Conservation (phyloP, 1,284 basidiomycete genomes). For the Trichosporon inkin region DNA sequence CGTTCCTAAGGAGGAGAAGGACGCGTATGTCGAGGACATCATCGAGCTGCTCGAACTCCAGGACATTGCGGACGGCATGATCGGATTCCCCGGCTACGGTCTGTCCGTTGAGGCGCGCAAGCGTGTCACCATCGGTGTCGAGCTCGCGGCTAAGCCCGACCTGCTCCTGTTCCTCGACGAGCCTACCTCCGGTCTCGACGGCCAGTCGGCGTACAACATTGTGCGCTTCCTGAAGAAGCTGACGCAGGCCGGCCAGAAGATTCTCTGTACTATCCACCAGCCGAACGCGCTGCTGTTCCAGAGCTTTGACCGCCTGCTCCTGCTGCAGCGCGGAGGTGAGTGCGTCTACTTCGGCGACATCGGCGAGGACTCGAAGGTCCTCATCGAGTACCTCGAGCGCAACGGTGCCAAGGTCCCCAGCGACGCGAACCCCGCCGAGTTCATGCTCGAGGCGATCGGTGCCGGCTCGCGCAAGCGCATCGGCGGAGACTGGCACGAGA, state of each 20-base stretch:
- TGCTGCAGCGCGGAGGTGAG: slow-evolving; percentile 51
- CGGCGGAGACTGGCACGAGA: slow-evolving; percentile 69
- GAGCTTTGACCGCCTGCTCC: slow-evolving; percentile 56
- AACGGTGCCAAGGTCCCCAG: slow-evolving; percentile 55
- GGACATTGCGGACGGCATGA: slow-evolving; percentile 55
- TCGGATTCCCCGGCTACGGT: slow-evolving; percentile 54
- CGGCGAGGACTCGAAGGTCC: slow-evolving; percentile 54
- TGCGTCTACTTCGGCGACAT: slow-evolving; percentile 55
- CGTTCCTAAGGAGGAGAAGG: slow-evolving; percentile 55
- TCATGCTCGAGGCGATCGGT: slow-evolving; percentile 62
- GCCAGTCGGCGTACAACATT: slow-evolving; percentile 59
- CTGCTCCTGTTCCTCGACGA: slow-evolving; percentile 58
- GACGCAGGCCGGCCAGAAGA: slow-evolving; percentile 68
- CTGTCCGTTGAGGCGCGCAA: slow-evolving; percentile 57
- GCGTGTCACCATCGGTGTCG: slow-evolving; percentile 60
- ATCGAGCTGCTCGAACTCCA: slow-evolving; percentile 55
- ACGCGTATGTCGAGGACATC: slow-evolving; percentile 56
- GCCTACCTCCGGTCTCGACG: slow-evolving; percentile 58
- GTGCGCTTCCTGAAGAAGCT: slow-evolving; percentile 48
- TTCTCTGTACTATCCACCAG: slow-evolving; percentile 51
- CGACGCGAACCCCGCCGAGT: slow-evolving; percentile 56
- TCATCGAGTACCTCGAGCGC: slow-evolving; percentile 57
- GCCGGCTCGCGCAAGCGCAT: slow-evolving; percentile 64
- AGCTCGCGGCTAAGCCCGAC: slow-evolving; percentile 59
- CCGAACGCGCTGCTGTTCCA: slow-evolving; percentile 57